Percentiles rank a stretch among this genome's conserved stretches.
phyloP scores from a whole-genome alignment of 169 alveolate genomes.

The Plasmodium coatneyi region DNA sequence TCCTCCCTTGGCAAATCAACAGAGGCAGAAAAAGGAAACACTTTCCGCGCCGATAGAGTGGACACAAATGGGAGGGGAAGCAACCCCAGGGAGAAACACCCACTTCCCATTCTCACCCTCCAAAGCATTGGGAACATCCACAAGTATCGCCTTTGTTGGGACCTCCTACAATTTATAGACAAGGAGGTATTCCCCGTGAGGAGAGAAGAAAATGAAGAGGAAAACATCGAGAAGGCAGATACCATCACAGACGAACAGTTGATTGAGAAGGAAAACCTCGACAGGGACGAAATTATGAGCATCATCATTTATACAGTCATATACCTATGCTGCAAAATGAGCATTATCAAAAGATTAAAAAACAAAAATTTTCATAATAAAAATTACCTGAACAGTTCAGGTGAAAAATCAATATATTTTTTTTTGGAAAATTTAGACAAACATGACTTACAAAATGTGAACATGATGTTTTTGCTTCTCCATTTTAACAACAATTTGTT shows the following conservation, averaged over 20 bases:
- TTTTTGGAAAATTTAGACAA: constrained; percentile 44
- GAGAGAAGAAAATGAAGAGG: not conserved
- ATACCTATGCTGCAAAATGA: constrained; percentile 45
- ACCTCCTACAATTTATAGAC: constrained; percentile 12
- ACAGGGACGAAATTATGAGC: constrained; percentile 39
- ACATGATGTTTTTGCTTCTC: constrained; percentile 19
- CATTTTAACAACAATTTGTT: constrained; percentile 28
- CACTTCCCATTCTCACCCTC: constrained; percentile 29
- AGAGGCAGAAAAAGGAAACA: not conserved
- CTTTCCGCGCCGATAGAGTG: not conserved
- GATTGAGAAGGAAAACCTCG: not conserved
- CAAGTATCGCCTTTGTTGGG: constrained; percentile 38
- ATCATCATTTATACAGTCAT: constrained; percentile 27
- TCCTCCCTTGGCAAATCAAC: not conserved
- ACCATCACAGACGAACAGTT: not conserved
- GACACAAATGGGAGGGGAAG: not conserved
- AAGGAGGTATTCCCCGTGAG: not conserved
- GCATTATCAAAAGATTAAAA: constrained; percentile 32
- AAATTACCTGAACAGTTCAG: not conserved
- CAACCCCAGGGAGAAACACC: not conserved
- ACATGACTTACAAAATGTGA: constrained; percentile 70
- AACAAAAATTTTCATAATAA: constrained; percentile 17
- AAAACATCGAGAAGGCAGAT: not conserved
- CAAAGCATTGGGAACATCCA: constrained; percentile 9
- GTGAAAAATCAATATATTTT: constrained; percentile 7